Evolutionary conservation across 2,329 filamentous ascomycete genomes (phyloP), one percentile per base, ranked within the genome.

Genomic region (Ophiosphaerella narmari): DNA sequence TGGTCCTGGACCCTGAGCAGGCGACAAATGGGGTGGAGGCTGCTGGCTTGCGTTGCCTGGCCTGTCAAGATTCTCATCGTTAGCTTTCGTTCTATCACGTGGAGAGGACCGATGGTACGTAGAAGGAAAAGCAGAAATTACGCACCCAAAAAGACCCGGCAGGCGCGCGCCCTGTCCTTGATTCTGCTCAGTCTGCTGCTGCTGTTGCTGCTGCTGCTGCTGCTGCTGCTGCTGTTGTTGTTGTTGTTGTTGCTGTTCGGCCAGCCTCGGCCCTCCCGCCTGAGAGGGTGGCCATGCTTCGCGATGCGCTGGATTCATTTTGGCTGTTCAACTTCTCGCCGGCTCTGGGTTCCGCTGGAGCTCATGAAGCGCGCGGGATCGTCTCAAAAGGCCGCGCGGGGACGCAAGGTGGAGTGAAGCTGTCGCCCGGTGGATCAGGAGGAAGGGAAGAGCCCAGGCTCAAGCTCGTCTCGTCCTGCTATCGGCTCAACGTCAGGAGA

Each of bases 221-320:
- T 29, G 67, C 23, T 74, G 69, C 48, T 66, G 60, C 65, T 71
- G 70, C 44, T 74, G 59, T 36, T 59, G 57, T 5, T 77, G 75
- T 37, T 80, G 71, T 4, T 21, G 26, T 29, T 29, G 26, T 29
- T 29, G 26, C 11, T 29, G 26, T 11, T 29, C 26, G 6, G 26
- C 26, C 7, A 29, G 26, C 49, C 81, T 80, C 29, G 81, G 75
- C 47, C 67, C 66, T 39, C 75, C 67, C 46, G 76, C 72, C 59
- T 83, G 82, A 38, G 77, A 57, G 55, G 67, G 66, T 46, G 69
- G 70, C 72, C 72, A 75, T 54, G 67, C 71, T 57, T 75, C 72
- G 60, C 71, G 72, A 66, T 72, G 70, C 54, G 69, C 63, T 63
- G 71, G 66, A 62, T 74, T 75, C 72, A 75, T 75, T 38, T 63